phyloP scores from a whole-genome alignment of 805 yeast species.

The Metschnikowia matae region DNA sequence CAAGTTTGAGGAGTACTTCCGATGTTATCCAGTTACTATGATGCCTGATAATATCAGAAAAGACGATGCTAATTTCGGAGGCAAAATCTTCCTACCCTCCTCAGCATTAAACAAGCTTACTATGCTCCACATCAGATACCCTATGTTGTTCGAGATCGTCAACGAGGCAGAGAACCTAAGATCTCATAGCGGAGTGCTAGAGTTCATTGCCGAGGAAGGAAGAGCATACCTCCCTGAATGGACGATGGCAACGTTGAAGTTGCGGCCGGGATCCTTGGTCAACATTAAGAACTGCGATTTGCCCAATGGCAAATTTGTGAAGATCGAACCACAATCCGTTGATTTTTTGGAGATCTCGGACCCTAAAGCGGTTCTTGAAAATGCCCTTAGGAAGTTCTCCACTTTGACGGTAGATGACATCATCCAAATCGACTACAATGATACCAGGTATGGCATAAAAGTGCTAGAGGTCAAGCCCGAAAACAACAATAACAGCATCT shows the following conservation, averaged over 20 bases:
- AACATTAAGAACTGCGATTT: conserved; percentile 73
- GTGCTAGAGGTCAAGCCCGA: conserved; percentile 87
- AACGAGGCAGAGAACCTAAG: conserved; percentile 56
- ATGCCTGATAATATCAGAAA: conserved; percentile 73
- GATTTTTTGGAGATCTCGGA: conserved; percentile 91
- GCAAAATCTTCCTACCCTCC: conserved; percentile 92
- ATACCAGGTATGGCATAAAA: conserved; percentile 69
- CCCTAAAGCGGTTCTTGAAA: conserved; percentile 95
- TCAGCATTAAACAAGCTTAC: conserved; percentile 86
- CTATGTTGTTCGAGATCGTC: conserved; percentile 84
- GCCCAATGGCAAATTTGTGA: conserved; percentile 83
- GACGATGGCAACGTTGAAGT: conserved; percentile 80
- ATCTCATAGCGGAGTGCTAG: conserved; percentile 93
- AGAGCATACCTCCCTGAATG: conserved; percentile 91
- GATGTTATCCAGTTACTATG: conserved; percentile 89
- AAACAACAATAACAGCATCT: conserved; percentile 58
- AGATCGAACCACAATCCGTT: conserved; percentile 91
- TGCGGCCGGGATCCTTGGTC: conserved; percentile 77
- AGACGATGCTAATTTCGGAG: conserved; percentile 86
- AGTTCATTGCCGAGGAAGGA: conserved; percentile 97
- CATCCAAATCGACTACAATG: conserved; percentile 81
- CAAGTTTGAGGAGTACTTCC: conserved; percentile 76
- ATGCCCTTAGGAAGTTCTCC: conserved; percentile 83
- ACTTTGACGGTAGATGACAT: conserved; percentile 82
- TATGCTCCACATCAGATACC: conserved; percentile 88